phyloP scores from a whole-genome alignment of 345 rosid genomes.

The Crucihimalaya himalaica region DNA sequence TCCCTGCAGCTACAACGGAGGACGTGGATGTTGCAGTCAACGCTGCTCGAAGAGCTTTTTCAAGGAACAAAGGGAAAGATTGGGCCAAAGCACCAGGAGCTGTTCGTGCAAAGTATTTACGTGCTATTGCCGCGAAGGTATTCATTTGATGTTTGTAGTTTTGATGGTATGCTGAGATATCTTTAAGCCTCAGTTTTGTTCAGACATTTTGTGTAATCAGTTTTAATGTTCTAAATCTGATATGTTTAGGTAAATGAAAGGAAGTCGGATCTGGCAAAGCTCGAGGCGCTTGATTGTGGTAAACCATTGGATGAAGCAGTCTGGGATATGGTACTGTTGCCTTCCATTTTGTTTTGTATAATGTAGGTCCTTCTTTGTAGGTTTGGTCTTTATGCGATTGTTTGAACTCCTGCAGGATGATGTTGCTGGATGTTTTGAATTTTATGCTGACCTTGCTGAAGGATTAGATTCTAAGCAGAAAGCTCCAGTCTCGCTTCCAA shows the following conservation, averaged over 20 bases:
- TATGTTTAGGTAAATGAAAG: conserved; percentile 66
- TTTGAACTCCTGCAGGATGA: conserved; percentile 66
- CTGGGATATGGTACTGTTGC: conserved; percentile 79
- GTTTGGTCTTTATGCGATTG: conserved; percentile 27
- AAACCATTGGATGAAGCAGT: conserved; percentile 89
- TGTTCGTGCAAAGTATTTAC: conserved; percentile 82
- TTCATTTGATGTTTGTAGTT: not conserved
- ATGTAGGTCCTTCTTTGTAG: not conserved
- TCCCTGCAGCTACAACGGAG: conserved; percentile 89
- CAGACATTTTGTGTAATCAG: not conserved
- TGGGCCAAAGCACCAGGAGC: conserved; percentile 86
- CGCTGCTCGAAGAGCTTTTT: conserved; percentile 78
- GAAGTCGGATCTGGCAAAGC: conserved; percentile 68
- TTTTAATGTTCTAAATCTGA: not conserved
- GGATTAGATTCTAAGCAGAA: conserved; percentile 88
- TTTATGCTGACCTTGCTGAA: conserved; percentile 93
- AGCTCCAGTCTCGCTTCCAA: conserved; percentile 76
- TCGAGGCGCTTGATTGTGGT: conserved; percentile 85
- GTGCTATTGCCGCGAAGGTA: conserved; percentile 98
- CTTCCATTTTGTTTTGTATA: not conserved
- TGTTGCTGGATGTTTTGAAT: conserved; percentile 93
- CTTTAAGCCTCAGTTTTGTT: not conserved
- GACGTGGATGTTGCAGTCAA: conserved; percentile 93
- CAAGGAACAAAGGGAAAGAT: conserved; percentile 72
- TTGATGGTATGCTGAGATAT: not conserved